Base-by-base conservation (phyloP, 495 filamentous ascomycete genomes). In the Venustampulla echinocandica region DNA sequence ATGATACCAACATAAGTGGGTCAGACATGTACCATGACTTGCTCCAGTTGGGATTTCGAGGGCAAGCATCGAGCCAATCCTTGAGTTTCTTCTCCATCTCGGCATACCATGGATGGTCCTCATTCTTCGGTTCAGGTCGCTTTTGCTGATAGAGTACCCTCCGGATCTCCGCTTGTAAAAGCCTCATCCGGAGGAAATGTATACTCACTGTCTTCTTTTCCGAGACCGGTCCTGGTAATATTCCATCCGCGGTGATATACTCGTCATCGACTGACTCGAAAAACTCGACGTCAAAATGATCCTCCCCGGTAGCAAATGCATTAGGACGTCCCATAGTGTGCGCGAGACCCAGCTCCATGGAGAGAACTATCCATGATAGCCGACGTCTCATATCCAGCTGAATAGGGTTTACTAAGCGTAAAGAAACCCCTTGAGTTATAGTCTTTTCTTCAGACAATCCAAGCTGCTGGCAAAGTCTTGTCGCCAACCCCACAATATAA, bases 181-280 rank as follows among this genome's bases (percentile, higher is more conserved):
- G 64, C 44, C 87, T 76, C 90, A 97, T 95, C 57, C 84, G 84
- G 64, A 87, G 87, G 53, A 92, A 93, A 62, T 97, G 90, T 47
- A 95, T 88, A 7, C 85, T 79, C 15, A 94, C 79, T 53, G 84
- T 74, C 63, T 97, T 97, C 61, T 80, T 82, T 37, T 87, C 66
- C 19, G 82, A 80, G 0, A 74, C 74, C 18, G 76, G 80, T 1
- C 76, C 85, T 1, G 77, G 74, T 14, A 73, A 64, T 37, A 95
- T 81, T 7, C 85, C 89, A n/a, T 79, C 68, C n/a, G 74, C 65
- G 1, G 80, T 86, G 54, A 97, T 94, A 59, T 81, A 79, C 23
- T 77, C 69, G 63, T 97, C 90, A 46, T 86, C 79, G 21, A 85
- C 77, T 1, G 80, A 67, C 47, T 84, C 77, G 56, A 90, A 94